Evolutionary conservation across 257 asterid genomes (phyloP), one percentile per base, ranked within the genome.

Genomic region (Phtheirospermum japonicum): DNA sequence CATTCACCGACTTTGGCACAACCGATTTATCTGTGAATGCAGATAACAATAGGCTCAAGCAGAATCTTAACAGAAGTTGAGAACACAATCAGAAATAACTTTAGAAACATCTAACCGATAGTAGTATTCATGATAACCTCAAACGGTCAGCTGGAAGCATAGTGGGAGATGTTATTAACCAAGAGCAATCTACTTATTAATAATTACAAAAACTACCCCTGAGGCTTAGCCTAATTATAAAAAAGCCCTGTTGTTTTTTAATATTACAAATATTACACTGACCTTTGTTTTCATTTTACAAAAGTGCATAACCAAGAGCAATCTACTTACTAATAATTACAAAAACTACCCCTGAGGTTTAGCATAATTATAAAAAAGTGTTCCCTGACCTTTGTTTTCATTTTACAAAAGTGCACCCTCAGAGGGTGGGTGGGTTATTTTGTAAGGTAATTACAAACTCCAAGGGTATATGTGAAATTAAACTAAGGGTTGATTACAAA

Each of bases 1-100:
- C 54, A 18, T 20, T 17, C 10, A 17, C 54, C 10, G 54, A 17
- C 54, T 48, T 48, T 48, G 54, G 26, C 16, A 48, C 54, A 18
- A 48, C 54, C 9, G 54, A 48, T 48, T 48, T 48, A 48, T 48
- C 54, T 48, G 54, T 48, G 16, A 2, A 48, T 17, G 30, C 23
- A 48, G 54, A 18, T 17, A 8, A 4, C 3, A 2, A 48, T 7
- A 48, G 30, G 54, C 28, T 48, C 14, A 48, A 48, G 28, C 6
- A 48, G 16, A 48, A 48, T 19, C 30, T 17, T 48, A 19, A 19
- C 6, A 48, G 53, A 46, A 17, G 6, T 48, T 48, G 28, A 48
- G 26, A 48, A 48, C 14, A 26, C 28, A 48, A 48, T 8, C 28
- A 48, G 23, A 48, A 48, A 48, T 48, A 14, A 6, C 54, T 48